Evolutionary conservation across 108 stramenopile species (phyloP).

Genomic region (Nannochloropsis salina): DNA sequence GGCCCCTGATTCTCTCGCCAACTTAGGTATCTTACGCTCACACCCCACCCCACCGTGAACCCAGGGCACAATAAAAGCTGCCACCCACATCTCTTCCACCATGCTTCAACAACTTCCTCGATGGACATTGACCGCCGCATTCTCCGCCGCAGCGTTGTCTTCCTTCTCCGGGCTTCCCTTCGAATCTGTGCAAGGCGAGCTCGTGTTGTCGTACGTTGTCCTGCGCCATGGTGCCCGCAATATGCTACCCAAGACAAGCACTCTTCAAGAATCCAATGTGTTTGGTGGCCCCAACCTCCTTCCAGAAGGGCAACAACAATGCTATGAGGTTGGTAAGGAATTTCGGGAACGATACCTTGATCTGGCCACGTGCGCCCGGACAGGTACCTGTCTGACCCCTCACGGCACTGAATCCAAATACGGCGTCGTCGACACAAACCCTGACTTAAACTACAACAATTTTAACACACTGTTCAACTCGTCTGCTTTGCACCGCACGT

Average conservation of each 20-base stretch:
- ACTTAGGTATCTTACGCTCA: too few species aligned
- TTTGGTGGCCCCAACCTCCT: not conserved
- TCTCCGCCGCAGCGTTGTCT: too few species aligned
- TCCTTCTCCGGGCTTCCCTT: too few species aligned
- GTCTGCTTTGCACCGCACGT: not conserved
- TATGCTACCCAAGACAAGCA: slow-evolving; percentile 2
- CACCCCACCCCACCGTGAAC: too few species aligned
- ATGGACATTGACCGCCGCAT: too few species aligned
- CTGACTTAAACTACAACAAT: not conserved
- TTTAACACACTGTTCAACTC: not conserved
- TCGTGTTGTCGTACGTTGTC: not conserved
- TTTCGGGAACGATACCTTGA: slow-evolving; percentile 13
- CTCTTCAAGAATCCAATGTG: not conserved
- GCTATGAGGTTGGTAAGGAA: not conserved
- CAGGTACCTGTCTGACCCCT: not conserved
- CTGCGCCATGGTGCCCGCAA: not conserved
- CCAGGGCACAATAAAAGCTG: too few species aligned
- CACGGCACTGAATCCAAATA: not conserved
- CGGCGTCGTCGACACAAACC: not conserved
- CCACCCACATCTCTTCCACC: too few species aligned
- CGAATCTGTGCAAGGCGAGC: not conserved
- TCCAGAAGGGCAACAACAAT: not conserved
- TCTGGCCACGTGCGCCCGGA: not conserved
- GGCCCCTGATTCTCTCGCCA: too few species aligned
- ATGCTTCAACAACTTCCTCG: too few species aligned